These are phyloP conservation scores for Suhomyces prunicola DNA, from an alignment of 805 yeast genomes.

Conservation along the genomic window DNA sequence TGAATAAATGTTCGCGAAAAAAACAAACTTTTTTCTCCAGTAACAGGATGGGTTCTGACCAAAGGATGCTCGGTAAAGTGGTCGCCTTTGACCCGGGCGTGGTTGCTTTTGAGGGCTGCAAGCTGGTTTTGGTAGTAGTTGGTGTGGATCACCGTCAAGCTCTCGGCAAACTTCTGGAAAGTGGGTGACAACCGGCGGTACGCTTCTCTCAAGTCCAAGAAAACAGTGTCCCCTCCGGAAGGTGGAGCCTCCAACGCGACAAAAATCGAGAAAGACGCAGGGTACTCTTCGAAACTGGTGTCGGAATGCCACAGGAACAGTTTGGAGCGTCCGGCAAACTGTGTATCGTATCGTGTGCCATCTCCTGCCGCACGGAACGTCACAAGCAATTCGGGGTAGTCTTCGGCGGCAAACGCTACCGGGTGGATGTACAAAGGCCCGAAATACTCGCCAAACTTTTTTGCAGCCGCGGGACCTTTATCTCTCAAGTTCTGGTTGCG, in stretches of 20 bases:
- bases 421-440: constrained; percentile 30
- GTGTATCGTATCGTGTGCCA: constrained; percentile 12
- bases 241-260: constrained; percentile 25
- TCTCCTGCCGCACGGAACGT: constrained; percentile 23
- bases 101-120: constrained; percentile 12
- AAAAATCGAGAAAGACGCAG: constrained; percentile 23
- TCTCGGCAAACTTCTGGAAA: constrained; percentile 19
- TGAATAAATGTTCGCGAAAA: constrained; percentile 20
- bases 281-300: constrained; percentile 23
- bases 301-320: constrained; percentile 23
- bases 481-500: constrained; percentile 25
- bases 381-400: constrained; percentile 21
- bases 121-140: constrained; percentile 19
- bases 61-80: constrained; percentile 25
- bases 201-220: constrained; percentile 24
- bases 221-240: constrained; percentile 27
- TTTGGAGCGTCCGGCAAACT: constrained; percentile 13
- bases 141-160: constrained; percentile 21
- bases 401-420: constrained; percentile 17
- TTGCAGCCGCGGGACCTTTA: constrained; percentile 20
- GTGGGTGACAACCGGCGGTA: constrained; percentile 22
- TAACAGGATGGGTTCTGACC: constrained; percentile 28
- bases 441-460: constrained; percentile 20
- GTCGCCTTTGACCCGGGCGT: constrained; percentile 17
- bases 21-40: constrained; percentile 23